Conservation (phyloP, 2,329 filamentous ascomycete genomes). For the Neonectria punicea region DNA sequence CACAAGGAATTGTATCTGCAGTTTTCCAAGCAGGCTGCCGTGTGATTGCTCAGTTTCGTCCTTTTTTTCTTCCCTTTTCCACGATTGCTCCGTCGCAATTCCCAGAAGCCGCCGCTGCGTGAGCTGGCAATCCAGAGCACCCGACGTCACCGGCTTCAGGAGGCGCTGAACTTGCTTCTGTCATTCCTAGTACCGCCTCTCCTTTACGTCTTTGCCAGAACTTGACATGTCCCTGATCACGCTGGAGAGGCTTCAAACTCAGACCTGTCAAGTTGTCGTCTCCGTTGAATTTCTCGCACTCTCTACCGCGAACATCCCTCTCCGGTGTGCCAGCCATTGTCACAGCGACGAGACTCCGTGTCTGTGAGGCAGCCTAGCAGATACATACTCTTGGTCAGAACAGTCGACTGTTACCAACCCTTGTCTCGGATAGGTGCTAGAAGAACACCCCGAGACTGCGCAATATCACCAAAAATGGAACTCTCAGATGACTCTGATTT, state of each 20-base stretch:
- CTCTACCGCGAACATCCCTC: not conserved
- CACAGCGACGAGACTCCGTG: not conserved
- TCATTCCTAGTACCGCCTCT: not conserved
- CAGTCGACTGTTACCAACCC: too few relatives aligned
- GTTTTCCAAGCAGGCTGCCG: not conserved
- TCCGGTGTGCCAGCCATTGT: not conserved
- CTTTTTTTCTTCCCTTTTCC: not conserved
- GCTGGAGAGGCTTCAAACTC: not conserved
- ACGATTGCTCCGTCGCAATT: not conserved
- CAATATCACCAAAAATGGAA: conserved; percentile 46
- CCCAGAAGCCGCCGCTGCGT: not conserved
- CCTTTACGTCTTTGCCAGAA: not conserved
- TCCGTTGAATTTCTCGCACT: not conserved
- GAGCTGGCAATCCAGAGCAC: not conserved
- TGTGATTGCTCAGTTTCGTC: not conserved
- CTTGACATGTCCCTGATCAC: not conserved
- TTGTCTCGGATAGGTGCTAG: not conserved
- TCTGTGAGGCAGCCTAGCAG: not conserved
- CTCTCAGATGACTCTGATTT: conserved; percentile 64
- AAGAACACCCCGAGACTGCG: not conserved
- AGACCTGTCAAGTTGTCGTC: not conserved
- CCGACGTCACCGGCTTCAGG: conserved; percentile 1
- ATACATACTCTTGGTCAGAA: not conserved
- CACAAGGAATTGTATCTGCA: not conserved
- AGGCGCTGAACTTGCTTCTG: conserved; percentile 22